Conservation (phyloP, 148 eudicot genomes). For the Rhododendron kiyosumense region DNA sequence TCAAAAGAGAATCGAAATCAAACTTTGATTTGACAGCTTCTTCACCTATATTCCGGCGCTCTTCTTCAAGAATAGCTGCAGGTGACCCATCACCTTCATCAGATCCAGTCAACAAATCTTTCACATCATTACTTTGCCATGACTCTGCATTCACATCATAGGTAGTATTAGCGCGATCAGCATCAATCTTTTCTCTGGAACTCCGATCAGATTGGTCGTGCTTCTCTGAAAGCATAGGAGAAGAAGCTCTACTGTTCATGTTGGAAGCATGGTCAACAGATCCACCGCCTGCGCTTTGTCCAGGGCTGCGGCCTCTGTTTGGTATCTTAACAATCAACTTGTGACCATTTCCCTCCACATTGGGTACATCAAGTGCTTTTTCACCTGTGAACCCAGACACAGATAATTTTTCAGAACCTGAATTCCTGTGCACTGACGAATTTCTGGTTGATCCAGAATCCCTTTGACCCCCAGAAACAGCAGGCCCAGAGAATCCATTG, state of each 20-base stretch:
- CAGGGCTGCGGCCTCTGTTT: constrained; percentile 62
- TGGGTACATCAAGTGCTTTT: constrained; percentile 35
- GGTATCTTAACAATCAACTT: constrained; percentile 80
- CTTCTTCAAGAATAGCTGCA: constrained; percentile 28
- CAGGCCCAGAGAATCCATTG: constrained; percentile 40
- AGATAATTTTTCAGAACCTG: constrained; percentile 42
- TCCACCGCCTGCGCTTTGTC: constrained; percentile 40
- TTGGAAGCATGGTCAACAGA: constrained; percentile 43
- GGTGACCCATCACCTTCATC: constrained; percentile 43
- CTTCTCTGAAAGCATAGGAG: constrained; percentile 54
- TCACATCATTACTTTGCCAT: constrained; percentile 38
- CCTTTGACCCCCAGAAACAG: constrained; percentile 29
- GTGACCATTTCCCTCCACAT: constrained; percentile 42
- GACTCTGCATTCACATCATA: constrained; percentile 38
- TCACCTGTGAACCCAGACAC: constrained; percentile 30
- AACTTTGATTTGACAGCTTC: constrained; percentile 10
- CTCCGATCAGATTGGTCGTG: constrained; percentile 41
- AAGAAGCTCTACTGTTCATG: constrained; percentile 55
- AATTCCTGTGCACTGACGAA: constrained; percentile 26
- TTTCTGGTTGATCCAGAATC: constrained; percentile 39
- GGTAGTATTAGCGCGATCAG: constrained; percentile 14
- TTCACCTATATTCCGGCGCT: constrained; percentile 18
- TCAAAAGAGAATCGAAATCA: constrained; percentile 7
- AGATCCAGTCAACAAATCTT: constrained; percentile 36
- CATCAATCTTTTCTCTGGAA: constrained; percentile 30